These are phyloP conservation scores for Crithidia mellificae DNA, from an alignment of 208 protist genomes.

Conservation along the genomic window DNA sequence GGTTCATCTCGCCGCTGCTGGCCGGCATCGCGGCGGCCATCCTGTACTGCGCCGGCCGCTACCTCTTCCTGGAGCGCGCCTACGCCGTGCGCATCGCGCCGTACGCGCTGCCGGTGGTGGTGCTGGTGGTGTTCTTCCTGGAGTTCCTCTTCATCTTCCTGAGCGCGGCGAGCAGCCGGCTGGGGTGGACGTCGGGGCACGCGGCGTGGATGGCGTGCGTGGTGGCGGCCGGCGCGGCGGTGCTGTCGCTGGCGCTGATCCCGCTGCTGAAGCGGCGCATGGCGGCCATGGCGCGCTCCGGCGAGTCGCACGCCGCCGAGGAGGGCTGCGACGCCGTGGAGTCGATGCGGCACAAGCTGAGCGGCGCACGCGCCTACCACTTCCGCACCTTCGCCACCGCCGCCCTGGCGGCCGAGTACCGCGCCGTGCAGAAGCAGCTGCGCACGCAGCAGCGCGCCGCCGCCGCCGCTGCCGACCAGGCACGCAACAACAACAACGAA, in stretches of 20 bases:
- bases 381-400: conserved; percentile 14
- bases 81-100: conserved; percentile 62
- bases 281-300: conserved; percentile 18
- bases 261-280: conserved; percentile 59
- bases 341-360: conserved; percentile 36
- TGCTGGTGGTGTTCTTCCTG: conserved; percentile 73
- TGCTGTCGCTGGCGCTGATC: conserved; percentile 55
- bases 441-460: background rate
- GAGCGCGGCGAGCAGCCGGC: conserved; percentile 62
- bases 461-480: background rate
- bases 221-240: conserved; percentile 48
- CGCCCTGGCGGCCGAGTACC: conserved; percentile 14
- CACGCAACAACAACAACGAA: no score
- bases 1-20: conserved; percentile 83
- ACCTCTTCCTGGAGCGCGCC: conserved; percentile 52
- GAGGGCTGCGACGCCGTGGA: conserved; percentile 32
- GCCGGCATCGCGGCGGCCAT: conserved; percentile 55
- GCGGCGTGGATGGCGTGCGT: conserved; percentile 59
- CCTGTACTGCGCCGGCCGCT: conserved; percentile 57
- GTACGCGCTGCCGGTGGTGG: conserved; percentile 64
- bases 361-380: conserved; percentile 21
- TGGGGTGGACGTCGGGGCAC: conserved; percentile 56
- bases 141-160: conserved; percentile 82
- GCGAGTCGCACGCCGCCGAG: conserved; percentile 32
- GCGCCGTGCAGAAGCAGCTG: conserved; percentile 2